Conservation (phyloP, 2,329 filamentous ascomycete genomes). For the Aspergillus brunneoviolaceus region DNA sequence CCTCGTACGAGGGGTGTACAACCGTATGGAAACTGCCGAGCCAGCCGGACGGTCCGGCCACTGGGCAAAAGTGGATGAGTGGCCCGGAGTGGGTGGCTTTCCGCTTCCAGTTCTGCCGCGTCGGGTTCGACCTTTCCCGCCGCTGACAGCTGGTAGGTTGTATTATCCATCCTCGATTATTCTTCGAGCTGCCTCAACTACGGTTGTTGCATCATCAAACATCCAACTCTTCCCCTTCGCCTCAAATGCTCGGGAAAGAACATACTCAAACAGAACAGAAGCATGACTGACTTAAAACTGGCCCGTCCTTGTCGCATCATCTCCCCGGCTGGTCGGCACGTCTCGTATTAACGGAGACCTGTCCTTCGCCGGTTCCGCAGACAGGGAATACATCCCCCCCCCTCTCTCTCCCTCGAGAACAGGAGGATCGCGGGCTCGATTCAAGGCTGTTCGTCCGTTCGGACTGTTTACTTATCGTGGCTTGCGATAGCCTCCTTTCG, state of each 20-base stretch:
- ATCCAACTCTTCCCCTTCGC: background rate
- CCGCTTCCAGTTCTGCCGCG: conserved; percentile 19
- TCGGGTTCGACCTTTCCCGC: conserved; percentile 11
- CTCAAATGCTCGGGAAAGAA: background rate
- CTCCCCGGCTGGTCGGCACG: conserved; percentile 17
- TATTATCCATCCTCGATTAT: background rate
- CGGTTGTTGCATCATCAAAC: conserved; percentile 14
- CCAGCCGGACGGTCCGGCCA: conserved; percentile 17
- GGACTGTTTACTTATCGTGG: background rate
- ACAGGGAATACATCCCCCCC: background rate
- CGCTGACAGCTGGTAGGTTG: conserved; percentile 10
- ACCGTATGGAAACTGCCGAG: conserved; percentile 15
- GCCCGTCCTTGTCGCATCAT: conserved; percentile 12
- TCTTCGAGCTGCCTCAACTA: conserved; percentile 3
- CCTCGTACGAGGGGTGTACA: background rate
- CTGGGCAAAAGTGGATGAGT: background rate
- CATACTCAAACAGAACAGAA: background rate
- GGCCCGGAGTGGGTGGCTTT: conserved; percentile 13
- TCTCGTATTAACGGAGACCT: conserved; percentile 25
- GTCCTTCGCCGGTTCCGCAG: conserved; percentile 15
- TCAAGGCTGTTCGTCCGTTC: background rate
- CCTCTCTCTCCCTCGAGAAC: background rate
- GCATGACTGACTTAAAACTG: conserved; percentile 21
- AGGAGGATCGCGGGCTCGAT: conserved; percentile 4
- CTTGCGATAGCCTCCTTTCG: background rate